Base-by-base conservation (phyloP, 345 rosid genomes). In the Dovyalis caffra region DNA sequence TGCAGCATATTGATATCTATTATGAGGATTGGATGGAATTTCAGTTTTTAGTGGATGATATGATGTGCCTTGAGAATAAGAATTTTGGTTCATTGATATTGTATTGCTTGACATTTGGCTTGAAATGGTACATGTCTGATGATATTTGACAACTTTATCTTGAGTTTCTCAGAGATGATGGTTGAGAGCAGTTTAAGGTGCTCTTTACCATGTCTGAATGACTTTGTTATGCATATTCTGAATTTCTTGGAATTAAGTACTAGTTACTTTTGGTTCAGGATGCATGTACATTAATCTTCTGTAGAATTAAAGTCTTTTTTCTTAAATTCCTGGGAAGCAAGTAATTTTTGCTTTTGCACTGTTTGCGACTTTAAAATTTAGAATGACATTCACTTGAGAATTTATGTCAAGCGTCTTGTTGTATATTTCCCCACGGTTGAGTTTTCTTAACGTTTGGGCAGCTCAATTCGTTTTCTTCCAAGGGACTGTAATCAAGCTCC, bases 401-500 rank as follows among this genome's bases (percentile, higher is more conserved):
- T 8, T 4, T 23, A 12, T 11, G 20, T 65, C n/a, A 70, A 73
- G 37, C 72, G 77, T 60, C 53, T 66, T 66, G 35, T 33, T 26
- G 14, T 26, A 10, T 58, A 35, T 14, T 57, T 68, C 23, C 31
- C 70, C 37, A 21, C 43, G 60, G 29, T 29, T 66, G 38, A 3
- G 47, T 47, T 74, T 77, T 68, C 31, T n/a, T 62, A 29, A 38
- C 47, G 7, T 33, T 28, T 35, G 35, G 31, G 43, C 37, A 57
- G 43, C 21, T 28, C n/a, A 5, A 21, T 73, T 64, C 18, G 15
- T 14, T 20, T 64, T 73, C 47, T 71, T 11, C n/a, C 67, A 32
- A 14, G 71, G 61, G 26, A 53, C 37, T 26, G 57, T 56, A 68
- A 45, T 57, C 64, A 33, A n/a, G 49, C 71, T 72, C 70, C 51